Evolutionary conservation across 2,329 filamentous ascomycete genomes (phyloP).

Genomic region (Bisporella sp.): DNA sequence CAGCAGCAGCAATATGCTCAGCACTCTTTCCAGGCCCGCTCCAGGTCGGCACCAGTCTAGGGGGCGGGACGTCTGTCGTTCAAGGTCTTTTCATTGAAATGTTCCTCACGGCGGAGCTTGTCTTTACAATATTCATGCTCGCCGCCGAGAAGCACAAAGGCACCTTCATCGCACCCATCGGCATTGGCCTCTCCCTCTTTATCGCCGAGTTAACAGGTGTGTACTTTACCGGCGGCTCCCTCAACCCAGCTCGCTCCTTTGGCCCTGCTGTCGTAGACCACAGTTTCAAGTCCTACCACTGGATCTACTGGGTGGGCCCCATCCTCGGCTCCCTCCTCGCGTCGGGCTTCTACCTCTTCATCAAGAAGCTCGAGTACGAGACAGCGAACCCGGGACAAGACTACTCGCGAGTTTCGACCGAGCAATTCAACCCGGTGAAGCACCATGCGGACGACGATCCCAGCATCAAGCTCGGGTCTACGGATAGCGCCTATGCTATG

Average conservation of each 20-base stretch:
- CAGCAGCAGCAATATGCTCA: slow-evolving; percentile 34
- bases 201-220: slow-evolving; percentile 36
- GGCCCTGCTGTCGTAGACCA: slow-evolving; percentile 36
- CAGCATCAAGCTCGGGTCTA: too few species aligned
- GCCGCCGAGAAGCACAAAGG: slow-evolving; percentile 39
- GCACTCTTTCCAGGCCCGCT: slow-evolving; percentile 26
- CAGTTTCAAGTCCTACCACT: slow-evolving; percentile 35
- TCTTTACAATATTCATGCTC: slow-evolving; percentile 44
- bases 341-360: slow-evolving; percentile 36
- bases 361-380: slow-evolving; percentile 42
- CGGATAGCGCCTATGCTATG: too few species aligned
- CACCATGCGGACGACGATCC: too few species aligned
- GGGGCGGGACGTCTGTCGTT: slow-evolving; percentile 31
- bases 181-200: slow-evolving; percentile 40
- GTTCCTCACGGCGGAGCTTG: slow-evolving; percentile 39
- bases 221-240: slow-evolving; percentile 38
- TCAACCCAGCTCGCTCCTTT: slow-evolving; percentile 39
- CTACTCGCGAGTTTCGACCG: not conserved
- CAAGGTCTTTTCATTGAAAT: slow-evolving; percentile 44
- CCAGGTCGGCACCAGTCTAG: slow-evolving; percentile 35
- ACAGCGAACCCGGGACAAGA: slow-evolving; percentile 38
- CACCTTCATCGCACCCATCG: slow-evolving; percentile 42
- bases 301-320: slow-evolving; percentile 44
- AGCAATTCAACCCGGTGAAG: too few species aligned
- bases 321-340: slow-evolving; percentile 40